phyloP scores from a whole-genome alignment of 2,329 filamentous ascomycete genomes.

The Hymenoscyphus fructigenus region DNA sequence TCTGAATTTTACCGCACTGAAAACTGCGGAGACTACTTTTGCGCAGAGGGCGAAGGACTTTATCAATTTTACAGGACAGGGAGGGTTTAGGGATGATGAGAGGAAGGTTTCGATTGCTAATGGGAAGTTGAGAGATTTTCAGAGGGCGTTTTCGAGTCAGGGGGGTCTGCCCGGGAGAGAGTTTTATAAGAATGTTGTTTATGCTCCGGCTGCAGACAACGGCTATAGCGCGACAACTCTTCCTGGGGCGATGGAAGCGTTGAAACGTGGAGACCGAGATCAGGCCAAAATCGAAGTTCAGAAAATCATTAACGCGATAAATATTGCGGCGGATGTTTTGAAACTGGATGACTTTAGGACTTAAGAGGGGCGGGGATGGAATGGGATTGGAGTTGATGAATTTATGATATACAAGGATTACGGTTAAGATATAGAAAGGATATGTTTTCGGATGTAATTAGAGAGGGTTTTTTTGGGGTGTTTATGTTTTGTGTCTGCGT shows the following conservation, averaged over 20 bases:
- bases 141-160: slow-evolving; percentile 2
- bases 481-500: no score
- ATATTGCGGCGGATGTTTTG: neutral
- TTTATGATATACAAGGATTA: neutral
- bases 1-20: neutral
- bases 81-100: neutral
- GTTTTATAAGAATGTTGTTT: slow-evolving; percentile 11
- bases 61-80: no score
- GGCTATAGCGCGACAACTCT: slow-evolving; percentile 3
- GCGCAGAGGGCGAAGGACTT: neutral
- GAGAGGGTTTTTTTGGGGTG: no score
- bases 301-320: neutral
- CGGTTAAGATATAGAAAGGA: neutral
- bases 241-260: slow-evolving; percentile 3
- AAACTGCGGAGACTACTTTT: neutral
- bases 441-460: neutral
- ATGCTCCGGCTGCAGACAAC: neutral
- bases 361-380: neutral
- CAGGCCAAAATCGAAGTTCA: neutral
- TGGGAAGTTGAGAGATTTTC: slow-evolving; percentile 5
- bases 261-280: neutral
- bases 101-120: neutral
- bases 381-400: neutral
- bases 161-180: slow-evolving; percentile 1
- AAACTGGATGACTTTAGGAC: neutral